Base-by-base conservation (phyloP, 1,139 yeast genomes). In the Saccharomycopsis hybrid region DNA sequence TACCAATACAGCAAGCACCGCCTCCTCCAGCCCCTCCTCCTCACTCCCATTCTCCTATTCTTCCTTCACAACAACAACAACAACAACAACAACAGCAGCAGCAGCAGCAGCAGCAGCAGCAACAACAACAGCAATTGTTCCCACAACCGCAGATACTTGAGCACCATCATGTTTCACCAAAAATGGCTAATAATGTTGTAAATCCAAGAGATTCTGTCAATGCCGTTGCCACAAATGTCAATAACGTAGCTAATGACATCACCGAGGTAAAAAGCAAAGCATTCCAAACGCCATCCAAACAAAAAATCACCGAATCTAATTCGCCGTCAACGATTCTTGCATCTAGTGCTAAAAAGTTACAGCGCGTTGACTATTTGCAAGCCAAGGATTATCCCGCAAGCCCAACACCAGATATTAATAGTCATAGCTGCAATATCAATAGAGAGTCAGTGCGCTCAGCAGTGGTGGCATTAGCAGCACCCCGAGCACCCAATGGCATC, bases 261-360 rank as follows among this genome's bases (percentile, higher is more conserved):
- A n/a, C n/a, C n/a, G n/a, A n/a, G n/a, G n/a, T n/a, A n/a, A 31
- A 41, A 39, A 5, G 9, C 49, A 42, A 30, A 8, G 4, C 11
- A 33, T 49, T 49, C 30, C 24, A 46, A 40, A 49, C 52, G 2
- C 53, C 53, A 9, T 32, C 43, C 4, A 47, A 48, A 37, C 48
- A 50, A 25, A 39, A 46, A 28, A 39, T 3, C 7, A 5, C 13
- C 3, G 33, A 41, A n/a, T 11, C n/a, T 1, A 38, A 48, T 25
- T 45, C 49, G 2, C 54, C 54, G 5, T 45, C 49, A 5, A 51
- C 54, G 38, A 49, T 51, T 11, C 24, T 48, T 5, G 46, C 39
- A 2, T 28, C 53, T 8, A 51, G 54, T 38, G 38, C 52, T 11
- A 51, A 48, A 36, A 44, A 42, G 24, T 13, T 13, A 28, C 31